Evolutionary conservation across 1,284 basidiomycete genomes (phyloP).

Genomic region (Somion occarium): DNA sequence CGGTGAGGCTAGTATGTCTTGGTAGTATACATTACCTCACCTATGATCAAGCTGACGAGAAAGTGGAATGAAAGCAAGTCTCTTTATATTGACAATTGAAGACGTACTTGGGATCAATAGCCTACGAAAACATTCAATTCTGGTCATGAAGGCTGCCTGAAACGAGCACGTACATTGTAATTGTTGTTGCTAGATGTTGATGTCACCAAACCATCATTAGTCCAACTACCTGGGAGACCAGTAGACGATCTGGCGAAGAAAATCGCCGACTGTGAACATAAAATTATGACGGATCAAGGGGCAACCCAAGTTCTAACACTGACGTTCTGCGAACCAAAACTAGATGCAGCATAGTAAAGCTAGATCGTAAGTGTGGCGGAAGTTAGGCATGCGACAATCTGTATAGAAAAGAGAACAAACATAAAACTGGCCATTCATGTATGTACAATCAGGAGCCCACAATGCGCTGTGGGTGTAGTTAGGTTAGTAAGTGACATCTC

Average conservation of each 20-base stretch:
- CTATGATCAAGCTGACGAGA: constrained; percentile 24
- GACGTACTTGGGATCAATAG: constrained; percentile 54
- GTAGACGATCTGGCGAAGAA: constrained; percentile 45
- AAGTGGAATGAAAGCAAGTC: background rate
- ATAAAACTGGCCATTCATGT: constrained; percentile 39
- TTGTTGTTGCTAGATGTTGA: constrained; percentile 35
- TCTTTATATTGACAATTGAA: background rate
- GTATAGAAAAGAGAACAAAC: constrained; percentile 25
- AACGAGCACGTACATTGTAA: constrained; percentile 41
- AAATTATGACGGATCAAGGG: background rate
- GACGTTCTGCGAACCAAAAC: constrained; percentile 45
- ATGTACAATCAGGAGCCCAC: constrained; percentile 53
- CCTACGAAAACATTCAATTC: constrained; percentile 24
- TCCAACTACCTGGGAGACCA: constrained; percentile 41
- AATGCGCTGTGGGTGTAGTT: constrained; percentile 25
- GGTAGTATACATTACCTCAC: constrained; percentile 4
- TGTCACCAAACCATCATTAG: constrained; percentile 45
- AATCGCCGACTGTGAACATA: constrained; percentile 39
- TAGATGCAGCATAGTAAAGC: constrained; percentile 42
- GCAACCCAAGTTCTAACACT: no score
- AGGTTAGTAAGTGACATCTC: background rate
- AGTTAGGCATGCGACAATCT: no score
- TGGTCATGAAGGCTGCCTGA: background rate
- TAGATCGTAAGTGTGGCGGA: no score
- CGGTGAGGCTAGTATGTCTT: background rate